These are phyloP conservation scores for Ceratobasidium sp. DNA, from an alignment of 1,284 basidiomycete species.

Conservation along the genomic window DNA sequence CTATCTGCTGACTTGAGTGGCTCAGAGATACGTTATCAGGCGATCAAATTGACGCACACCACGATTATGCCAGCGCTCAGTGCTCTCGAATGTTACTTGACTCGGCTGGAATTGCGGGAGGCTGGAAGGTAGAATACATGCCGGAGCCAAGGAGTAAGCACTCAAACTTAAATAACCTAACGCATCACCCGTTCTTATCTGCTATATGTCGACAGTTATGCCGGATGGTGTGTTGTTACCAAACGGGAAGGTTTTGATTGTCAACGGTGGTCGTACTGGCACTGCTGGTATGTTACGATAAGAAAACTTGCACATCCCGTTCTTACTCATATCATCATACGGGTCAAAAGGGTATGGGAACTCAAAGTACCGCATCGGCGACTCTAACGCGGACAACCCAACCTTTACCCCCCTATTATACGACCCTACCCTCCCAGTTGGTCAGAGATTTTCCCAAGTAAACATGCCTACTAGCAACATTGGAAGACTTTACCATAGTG, in stretches of 20 bases:
- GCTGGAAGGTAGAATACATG: slow-evolving; percentile 17
- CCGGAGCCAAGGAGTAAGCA: slow-evolving; percentile 12
- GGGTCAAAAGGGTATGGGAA: background rate
- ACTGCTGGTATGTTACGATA: slow-evolving; percentile 15
- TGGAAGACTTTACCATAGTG: slow-evolving; percentile 14
- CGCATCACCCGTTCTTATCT: background rate
- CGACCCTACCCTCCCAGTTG: slow-evolving; percentile 5
- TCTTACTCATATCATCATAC: background rate
- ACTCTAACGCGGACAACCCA: slow-evolving; percentile 18
- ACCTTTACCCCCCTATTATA: slow-evolving; percentile 7
- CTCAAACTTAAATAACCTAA: background rate
- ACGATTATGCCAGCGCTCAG: slow-evolving; percentile 23
- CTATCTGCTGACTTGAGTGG: background rate
- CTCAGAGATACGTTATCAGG: background rate
- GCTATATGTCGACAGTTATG: background rate
- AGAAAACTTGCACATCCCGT: background rate
- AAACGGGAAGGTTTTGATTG: slow-evolving; percentile 14
- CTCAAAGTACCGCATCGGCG: slow-evolving; percentile 7
- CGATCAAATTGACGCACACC: slow-evolving; percentile 6
- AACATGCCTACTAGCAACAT: slow-evolving; percentile 15
- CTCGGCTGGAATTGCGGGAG: slow-evolving; percentile 4
- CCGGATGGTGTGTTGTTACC: slow-evolving; percentile 10
- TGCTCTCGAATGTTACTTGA: slow-evolving; percentile 14
- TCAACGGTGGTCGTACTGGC: slow-evolving; percentile 12
- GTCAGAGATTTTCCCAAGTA: slow-evolving; percentile 10